A percentile compares a stretch with the other conserved stretches of the same genome.
Evolutionary conservation across 371 early-diverging fungal species (phyloP).

Genomic region (Batrachochytrium dendrobatidis): DNA sequence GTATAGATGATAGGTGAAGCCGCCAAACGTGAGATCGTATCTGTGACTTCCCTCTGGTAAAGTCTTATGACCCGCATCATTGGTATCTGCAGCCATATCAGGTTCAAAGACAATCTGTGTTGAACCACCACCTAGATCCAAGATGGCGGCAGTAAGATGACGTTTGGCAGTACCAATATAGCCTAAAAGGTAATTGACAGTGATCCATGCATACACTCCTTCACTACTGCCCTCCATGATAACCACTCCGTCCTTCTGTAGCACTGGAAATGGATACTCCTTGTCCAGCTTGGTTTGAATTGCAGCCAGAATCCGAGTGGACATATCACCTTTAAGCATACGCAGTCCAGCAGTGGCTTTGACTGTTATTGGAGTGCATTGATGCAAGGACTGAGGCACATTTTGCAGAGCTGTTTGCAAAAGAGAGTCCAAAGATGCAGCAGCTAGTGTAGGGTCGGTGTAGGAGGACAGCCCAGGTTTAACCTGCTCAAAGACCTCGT

Average conservation of each 20-base stretch:
- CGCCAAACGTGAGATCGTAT: conserved; percentile 60
- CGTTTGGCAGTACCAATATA: conserved; percentile 17
- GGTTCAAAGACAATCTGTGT: conserved; percentile 96
- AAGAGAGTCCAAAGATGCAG: conserved; percentile 69
- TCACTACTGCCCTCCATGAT: conserved; percentile 96
- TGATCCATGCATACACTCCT: conserved; percentile 96
- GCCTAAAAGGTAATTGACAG: conserved; percentile 84
- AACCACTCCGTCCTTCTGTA: conserved; percentile 57
- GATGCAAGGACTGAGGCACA: conserved; percentile 64
- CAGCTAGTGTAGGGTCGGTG: conserved; percentile 68
- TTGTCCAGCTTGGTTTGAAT: conserved; percentile 59
- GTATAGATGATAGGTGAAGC: conserved; percentile 66
- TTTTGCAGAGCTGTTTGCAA: conserved; percentile 64
- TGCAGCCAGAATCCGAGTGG: conserved; percentile 60
- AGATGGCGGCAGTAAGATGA: conserved; percentile 75
- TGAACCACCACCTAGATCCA: conserved; percentile 94
- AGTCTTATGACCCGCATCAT: conserved; percentile 12
- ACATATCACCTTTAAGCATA: conserved; percentile 58
- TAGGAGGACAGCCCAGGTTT: conserved; percentile 82
- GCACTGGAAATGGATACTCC: conserved; percentile 76
- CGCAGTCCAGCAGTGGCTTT: conserved; percentile 93
- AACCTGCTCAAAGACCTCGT: conserved; percentile 79
- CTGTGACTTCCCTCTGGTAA: conserved; percentile 53
- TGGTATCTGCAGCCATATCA: conserved; percentile 6
- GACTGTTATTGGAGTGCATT: conserved; percentile 85